A percentile compares a stretch with the other conserved stretches of the same genome.
phyloP scores from a whole-genome alignment of 2,329 filamentous ascomycete genomes.

The Iodosphaeria phyllophila region DNA sequence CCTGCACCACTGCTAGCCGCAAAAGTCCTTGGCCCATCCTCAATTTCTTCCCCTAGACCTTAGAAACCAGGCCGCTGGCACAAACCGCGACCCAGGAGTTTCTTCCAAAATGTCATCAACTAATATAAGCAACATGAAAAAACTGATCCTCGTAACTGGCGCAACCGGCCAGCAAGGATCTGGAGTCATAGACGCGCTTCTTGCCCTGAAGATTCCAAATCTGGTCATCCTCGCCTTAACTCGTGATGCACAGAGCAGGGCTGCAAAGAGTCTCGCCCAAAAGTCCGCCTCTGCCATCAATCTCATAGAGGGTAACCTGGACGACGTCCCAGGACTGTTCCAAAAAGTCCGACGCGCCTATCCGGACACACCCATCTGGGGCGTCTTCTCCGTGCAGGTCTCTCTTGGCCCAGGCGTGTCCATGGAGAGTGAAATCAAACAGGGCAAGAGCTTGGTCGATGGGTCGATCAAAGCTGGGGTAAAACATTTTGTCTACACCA shows the following conservation, averaged over 20 bases:
- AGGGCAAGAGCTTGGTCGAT: constrained; percentile 40
- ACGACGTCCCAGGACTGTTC: constrained; percentile 31
- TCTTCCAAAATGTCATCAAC: too few relatives aligned
- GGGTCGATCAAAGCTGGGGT: constrained; percentile 34
- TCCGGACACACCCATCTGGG: constrained; percentile 26
- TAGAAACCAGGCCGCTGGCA: background rate
- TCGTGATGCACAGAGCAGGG: constrained; percentile 25
- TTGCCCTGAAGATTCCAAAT: constrained; percentile 8
- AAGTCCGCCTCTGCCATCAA: constrained; percentile 22
- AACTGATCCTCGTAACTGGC: constrained; percentile 26
- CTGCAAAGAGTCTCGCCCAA: constrained; percentile 25
- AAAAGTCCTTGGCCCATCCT: too few relatives aligned
- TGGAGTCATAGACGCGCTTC: constrained; percentile 21
- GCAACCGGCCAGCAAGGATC: constrained; percentile 29
- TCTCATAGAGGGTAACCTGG: constrained; percentile 30
- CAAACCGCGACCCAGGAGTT: too few relatives aligned
- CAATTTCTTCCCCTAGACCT: too few relatives aligned
- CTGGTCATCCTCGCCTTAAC: constrained; percentile 37
- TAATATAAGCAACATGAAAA: too few relatives aligned
- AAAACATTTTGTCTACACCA: constrained; percentile 42
- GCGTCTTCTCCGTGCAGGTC: constrained; percentile 37
- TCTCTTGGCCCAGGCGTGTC: constrained; percentile 17
- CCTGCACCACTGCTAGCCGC: too few relatives aligned
- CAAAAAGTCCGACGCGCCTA: constrained; percentile 7
- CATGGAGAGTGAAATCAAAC: constrained; percentile 17